Conservation (phyloP, 1,284 basidiomycete genomes). For the Caloboletus inedulis region DNA sequence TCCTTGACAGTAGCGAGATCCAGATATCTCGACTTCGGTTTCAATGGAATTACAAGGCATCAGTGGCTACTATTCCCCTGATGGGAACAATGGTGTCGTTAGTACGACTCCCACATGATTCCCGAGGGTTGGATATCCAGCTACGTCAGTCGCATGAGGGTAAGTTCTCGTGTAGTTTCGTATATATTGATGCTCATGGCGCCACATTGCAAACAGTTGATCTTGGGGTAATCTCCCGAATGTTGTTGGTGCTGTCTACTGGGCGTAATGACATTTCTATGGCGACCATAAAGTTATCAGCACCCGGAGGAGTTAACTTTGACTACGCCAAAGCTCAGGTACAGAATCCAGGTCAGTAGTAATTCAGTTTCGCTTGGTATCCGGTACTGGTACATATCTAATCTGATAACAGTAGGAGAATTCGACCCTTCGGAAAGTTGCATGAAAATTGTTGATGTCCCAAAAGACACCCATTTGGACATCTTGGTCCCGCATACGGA, state of each 20-base stretch:
- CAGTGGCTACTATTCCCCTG: slow-evolving; percentile 19
- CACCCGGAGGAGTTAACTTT: slow-evolving; percentile 53
- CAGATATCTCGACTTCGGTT: slow-evolving; percentile 55
- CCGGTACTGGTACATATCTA: slow-evolving; percentile 14
- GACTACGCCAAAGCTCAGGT: slow-evolving; percentile 43
- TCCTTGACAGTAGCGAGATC: slow-evolving; percentile 59
- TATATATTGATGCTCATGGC: slow-evolving; percentile 1
- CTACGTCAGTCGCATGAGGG: slow-evolving; percentile 60
- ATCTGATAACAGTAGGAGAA: slow-evolving; percentile 10
- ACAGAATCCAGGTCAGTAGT: slow-evolving; percentile 36
- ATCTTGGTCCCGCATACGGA: slow-evolving; percentile 63
- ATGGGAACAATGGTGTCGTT: slow-evolving; percentile 37
- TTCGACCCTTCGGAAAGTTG: slow-evolving; percentile 41
- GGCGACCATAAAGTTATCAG: slow-evolving; percentile 51
- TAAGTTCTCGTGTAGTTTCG: slow-evolving; percentile 35
- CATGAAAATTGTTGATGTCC: slow-evolving; percentile 48
- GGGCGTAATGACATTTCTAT: slow-evolving; percentile 62
- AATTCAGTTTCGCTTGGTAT: slow-evolving; percentile 2
- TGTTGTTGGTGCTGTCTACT: slow-evolving; percentile 55
- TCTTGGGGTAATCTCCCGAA: slow-evolving; percentile 54
- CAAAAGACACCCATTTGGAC: slow-evolving; percentile 42
- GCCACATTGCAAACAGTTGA: slow-evolving; percentile 47
- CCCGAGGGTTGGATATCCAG: slow-evolving; percentile 55
- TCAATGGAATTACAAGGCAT: slow-evolving; percentile 51
- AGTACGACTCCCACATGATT: slow-evolving; percentile 59